Conservation (phyloP, 805 yeast genomes). For the Cyberlindnera mrakii region DNA sequence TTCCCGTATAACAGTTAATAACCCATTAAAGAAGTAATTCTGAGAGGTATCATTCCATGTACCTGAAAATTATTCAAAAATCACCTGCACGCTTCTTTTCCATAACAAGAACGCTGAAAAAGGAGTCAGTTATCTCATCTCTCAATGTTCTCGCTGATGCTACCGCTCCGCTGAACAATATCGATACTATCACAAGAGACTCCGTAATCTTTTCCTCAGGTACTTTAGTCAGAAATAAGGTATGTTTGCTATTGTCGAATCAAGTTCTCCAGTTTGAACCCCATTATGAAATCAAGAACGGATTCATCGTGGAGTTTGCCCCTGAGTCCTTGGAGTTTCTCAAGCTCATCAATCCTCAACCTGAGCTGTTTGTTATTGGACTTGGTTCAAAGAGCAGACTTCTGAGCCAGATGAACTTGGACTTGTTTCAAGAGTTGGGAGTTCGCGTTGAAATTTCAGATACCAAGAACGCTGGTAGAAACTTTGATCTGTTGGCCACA, state of each 20-base stretch:
- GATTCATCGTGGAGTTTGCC: constrained; percentile 49
- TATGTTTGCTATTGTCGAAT: constrained; percentile 44
- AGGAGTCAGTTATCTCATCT: constrained; percentile 28
- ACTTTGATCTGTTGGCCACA: constrained; percentile 70
- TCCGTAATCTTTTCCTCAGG: constrained; percentile 57
- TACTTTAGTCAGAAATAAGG: constrained; percentile 38
- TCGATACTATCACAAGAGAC: constrained; percentile 44
- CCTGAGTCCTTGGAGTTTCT: constrained; percentile 41
- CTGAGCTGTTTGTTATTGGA: constrained; percentile 70
- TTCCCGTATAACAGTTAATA: too few species aligned
- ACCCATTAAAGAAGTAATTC: too few species aligned
- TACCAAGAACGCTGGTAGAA: constrained; percentile 60
- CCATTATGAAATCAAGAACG: constrained; percentile 30
- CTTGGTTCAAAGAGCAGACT: constrained; percentile 60
- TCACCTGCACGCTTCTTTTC: constrained; percentile 2
- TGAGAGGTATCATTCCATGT: too few species aligned
- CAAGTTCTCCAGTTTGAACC: constrained; percentile 57
- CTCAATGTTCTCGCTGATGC: constrained; percentile 40
- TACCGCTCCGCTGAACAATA: constrained; percentile 41
- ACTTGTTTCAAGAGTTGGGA: constrained; percentile 49
- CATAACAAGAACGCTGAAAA: background rate
- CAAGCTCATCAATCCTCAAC: constrained; percentile 61
- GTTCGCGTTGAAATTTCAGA: constrained; percentile 66
- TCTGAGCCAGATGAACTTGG: constrained; percentile 49
- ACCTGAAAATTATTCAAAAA: too few species aligned